phyloP scores from a whole-genome alignment of 371 early-diverging fungal genomes.

The Apophysomyces sp. region DNA sequence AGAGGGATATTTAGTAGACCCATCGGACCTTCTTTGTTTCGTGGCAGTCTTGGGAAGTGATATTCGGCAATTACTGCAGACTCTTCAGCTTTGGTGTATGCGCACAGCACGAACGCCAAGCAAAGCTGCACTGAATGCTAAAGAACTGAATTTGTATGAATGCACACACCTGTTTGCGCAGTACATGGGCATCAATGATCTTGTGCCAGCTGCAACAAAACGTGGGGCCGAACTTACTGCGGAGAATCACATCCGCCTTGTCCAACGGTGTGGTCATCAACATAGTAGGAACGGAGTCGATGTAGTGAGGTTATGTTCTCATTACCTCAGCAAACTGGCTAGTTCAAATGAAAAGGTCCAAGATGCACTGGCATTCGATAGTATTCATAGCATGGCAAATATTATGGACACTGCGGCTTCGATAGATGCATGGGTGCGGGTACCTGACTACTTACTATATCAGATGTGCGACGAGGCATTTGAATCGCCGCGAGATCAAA shows the following conservation, averaged over 20 bases:
- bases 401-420: background rate
- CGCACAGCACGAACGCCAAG: background rate
- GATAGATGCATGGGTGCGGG: slow-evolving; percentile 1
- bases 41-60: slow-evolving; percentile 20
- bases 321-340: background rate
- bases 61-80: slow-evolving; percentile 26
- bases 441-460: background rate
- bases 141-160: background rate
- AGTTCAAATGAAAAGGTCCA: background rate
- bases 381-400: background rate
- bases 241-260: too few relatives aligned
- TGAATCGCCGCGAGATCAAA: background rate
- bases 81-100: slow-evolving; percentile 32
- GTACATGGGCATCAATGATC: slow-evolving; percentile 7
- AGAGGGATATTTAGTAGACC: slow-evolving; percentile 23
- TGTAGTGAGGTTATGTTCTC: background rate
- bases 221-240: background rate
- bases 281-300: background rate
- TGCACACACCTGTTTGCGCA: background rate
- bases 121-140: background rate
- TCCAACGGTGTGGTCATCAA: background rate
- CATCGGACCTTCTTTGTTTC: slow-evolving; percentile 25
- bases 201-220: background rate
- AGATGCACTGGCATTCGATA: background rate
- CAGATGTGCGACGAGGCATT: background rate